Evolutionary conservation across 2,329 filamentous ascomycete genomes (phyloP).

Genomic region (Curvularia hawaiiensis): DNA sequence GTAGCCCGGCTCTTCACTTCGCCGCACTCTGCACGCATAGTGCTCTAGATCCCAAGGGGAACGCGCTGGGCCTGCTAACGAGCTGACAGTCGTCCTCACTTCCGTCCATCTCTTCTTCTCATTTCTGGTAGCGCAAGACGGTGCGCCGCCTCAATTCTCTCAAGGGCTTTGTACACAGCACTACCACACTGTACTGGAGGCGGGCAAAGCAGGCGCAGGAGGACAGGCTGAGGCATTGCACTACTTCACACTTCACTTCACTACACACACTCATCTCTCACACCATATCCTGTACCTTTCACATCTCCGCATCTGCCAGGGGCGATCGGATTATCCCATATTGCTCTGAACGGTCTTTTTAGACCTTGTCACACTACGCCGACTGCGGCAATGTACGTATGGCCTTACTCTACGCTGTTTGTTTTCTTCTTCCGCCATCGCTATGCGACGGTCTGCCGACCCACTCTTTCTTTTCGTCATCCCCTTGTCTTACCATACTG

Average conservation of each 20-base stretch:
- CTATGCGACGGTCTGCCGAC: conserved; percentile 19
- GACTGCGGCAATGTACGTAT: conserved; percentile 49
- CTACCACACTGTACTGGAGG: conserved; percentile 34
- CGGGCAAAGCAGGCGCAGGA: conserved; percentile 33
- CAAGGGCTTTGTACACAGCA: conserved; percentile 35
- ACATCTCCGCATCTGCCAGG: conserved; percentile 47
- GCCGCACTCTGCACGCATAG: conserved; percentile 4
- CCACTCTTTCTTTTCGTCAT: conserved; percentile 18
- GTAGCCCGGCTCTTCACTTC: conserved; percentile 1
- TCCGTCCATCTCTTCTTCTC: conserved; percentile 25
- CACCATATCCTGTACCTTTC: conserved; percentile 43
- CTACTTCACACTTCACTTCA: conserved; percentile 25
- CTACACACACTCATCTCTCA: conserved; percentile 34
- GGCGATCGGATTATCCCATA: conserved; percentile 45
- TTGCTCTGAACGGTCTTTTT: conserved; percentile 42
- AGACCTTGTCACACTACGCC: conserved; percentile 38
- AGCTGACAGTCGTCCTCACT: conserved; percentile 12
- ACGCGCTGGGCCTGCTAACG: conserved; percentile 24
- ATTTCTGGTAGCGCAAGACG: conserved; percentile 30
- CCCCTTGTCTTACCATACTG: conserved; percentile 39
- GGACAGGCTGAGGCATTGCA: conserved; percentile 32
- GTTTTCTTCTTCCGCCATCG: conserved; percentile 18
- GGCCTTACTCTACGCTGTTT: conserved; percentile 40
- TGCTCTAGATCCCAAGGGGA: conserved; percentile 17
- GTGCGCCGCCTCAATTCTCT: conserved; percentile 28